These are phyloP conservation scores for Peniophora sp. DNA, from an alignment of 1,284 basidiomycete species.

Conservation along the genomic window DNA sequence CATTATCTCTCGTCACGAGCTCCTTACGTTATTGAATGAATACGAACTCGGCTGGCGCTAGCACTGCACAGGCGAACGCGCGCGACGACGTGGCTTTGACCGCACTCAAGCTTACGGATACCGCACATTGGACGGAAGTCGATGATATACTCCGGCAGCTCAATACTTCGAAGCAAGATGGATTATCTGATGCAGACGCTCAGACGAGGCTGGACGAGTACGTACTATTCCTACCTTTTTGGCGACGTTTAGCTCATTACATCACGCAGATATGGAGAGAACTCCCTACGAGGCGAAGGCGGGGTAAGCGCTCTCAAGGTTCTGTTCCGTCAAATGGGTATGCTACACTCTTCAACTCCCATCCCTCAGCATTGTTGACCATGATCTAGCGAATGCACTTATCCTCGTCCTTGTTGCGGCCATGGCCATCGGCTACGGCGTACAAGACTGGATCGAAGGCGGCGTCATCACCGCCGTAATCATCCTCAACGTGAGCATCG, in stretches of 20 bases:
- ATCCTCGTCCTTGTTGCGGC: constrained; percentile 42
- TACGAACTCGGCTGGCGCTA: no score
- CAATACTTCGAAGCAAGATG: constrained; percentile 22
- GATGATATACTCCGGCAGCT: constrained; percentile 6
- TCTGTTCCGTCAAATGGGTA: constrained; percentile 26
- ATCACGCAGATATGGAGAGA: constrained; percentile 21
- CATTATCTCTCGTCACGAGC: no score
- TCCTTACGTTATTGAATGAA: no score
- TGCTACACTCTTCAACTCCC: constrained; percentile 6
- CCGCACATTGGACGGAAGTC: background rate
- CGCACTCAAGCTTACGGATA: background rate
- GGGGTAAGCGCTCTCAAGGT: constrained; percentile 26
- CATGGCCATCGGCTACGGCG: constrained; percentile 58
- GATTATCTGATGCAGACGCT: constrained; percentile 27
- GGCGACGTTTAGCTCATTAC: background rate
- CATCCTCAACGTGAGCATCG: constrained; percentile 32
- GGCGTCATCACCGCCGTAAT: constrained; percentile 61
- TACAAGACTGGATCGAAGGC: constrained; percentile 55
- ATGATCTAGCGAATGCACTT: constrained; percentile 25
- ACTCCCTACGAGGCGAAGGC: constrained; percentile 24
- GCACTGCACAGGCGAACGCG: no score
- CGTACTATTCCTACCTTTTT: background rate
- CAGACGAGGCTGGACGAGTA: constrained; percentile 19
- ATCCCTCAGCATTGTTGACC: background rate
- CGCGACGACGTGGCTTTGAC: no score